phyloP scores from a whole-genome alignment of 345 rosid species.

The Bruguiera sexangula region DNA sequence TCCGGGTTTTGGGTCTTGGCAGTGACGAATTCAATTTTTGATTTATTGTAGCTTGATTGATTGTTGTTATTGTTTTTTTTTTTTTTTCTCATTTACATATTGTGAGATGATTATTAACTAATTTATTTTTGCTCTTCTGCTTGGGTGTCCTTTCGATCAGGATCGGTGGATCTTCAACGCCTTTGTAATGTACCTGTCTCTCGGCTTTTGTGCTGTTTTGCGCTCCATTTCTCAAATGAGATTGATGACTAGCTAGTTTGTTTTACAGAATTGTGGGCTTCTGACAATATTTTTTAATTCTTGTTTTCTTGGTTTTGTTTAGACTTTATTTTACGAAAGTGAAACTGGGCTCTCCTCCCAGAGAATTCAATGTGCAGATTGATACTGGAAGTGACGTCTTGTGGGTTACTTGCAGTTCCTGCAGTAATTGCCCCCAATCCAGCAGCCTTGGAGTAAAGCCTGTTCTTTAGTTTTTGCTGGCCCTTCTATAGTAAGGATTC shows the following conservation, averaged over 20 bases:
- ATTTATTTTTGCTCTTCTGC: conserved; percentile 36
- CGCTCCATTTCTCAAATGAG: too few relatives aligned
- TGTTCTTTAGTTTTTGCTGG: conserved; percentile 15
- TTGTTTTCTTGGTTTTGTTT: conserved; percentile 25
- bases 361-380: conserved; percentile 94
- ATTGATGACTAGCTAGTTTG: neutral
- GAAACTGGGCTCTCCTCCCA: conserved; percentile 90
- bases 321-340: conserved; percentile 96
- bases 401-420: conserved; percentile 87
- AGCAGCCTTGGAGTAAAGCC: conserved; percentile 82
- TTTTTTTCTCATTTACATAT: neutral
- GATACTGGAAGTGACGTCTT: conserved; percentile 95
- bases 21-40: too few relatives aligned
- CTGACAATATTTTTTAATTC: neutral
- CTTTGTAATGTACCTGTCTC: conserved; percentile 22
- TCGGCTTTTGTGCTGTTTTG: conserved; percentile 11
- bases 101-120: conserved; percentile 16
- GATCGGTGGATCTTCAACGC: conserved; percentile 26
- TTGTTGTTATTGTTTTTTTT: too few relatives aligned
- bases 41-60: neutral
- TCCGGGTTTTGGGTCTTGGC: too few relatives aligned
- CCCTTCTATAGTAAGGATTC: neutral
- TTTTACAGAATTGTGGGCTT: conserved; percentile 1
- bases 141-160: conserved; percentile 23
- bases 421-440: conserved; percentile 74